A percentile compares a stretch with the other conserved stretches of the same genome.
Evolutionary conservation across 2,329 filamentous ascomycete genomes (phyloP).

Genomic region (Fusarium scirpi): DNA sequence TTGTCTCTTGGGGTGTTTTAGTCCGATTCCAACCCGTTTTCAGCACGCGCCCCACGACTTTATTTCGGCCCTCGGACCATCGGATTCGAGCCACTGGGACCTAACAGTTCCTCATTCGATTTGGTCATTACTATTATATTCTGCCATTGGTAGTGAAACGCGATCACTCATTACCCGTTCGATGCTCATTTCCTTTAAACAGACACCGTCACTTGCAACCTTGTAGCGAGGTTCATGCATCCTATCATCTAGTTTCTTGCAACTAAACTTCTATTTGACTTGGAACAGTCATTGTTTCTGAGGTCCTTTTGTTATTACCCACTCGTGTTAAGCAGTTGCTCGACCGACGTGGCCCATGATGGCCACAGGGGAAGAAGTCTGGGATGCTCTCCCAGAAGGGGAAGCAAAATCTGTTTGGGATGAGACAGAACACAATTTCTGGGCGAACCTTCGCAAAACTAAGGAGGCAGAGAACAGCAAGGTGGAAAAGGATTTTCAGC

Average conservation of each 20-base stretch:
- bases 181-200: conserved; percentile 2
- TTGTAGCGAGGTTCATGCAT: conserved; percentile 11
- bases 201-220: conserved; percentile 20
- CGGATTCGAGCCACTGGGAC: conserved; percentile 34
- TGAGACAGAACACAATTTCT: conserved; percentile 54
- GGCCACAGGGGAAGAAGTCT: conserved; percentile 44
- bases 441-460: conserved; percentile 47
- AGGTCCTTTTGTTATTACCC: background rate
- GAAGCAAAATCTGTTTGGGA: conserved; percentile 53
- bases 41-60: conserved; percentile 39
- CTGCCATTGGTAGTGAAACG: conserved; percentile 25
- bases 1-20: conserved; percentile 25
- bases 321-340: background rate
- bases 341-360: conserved; percentile 25
- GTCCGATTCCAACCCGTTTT: conserved; percentile 35
- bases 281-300: background rate
- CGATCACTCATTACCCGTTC: conserved; percentile 5
- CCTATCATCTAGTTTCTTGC: conserved; percentile 10
- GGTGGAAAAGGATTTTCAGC: conserved; percentile 46
- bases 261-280: background rate
- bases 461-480: conserved; percentile 42
- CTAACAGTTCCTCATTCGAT: conserved; percentile 31
- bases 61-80: conserved; percentile 41
- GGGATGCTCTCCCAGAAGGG: conserved; percentile 49
- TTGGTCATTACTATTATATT: conserved; percentile 14